Evolutionary conservation across 2,329 filamentous ascomycete species (phyloP).

Genomic region (Diplodia intermedia): DNA sequence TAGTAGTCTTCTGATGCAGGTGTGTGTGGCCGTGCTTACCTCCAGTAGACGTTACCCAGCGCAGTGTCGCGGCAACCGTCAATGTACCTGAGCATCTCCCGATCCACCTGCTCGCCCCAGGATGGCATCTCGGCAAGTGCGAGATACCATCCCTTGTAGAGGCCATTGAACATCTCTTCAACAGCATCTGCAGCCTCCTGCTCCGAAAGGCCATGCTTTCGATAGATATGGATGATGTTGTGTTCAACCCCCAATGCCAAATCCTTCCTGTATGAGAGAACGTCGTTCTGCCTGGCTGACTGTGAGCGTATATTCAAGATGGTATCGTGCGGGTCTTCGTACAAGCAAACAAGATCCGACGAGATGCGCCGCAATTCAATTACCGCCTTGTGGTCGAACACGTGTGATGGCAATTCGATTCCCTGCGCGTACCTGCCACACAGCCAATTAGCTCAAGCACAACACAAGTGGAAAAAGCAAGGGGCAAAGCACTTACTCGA

Average conservation of each 20-base stretch:
- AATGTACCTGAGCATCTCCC: slow-evolving; percentile 13
- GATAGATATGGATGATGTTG: slow-evolving; percentile 20
- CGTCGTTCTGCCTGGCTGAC: neutral
- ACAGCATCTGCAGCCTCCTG: slow-evolving; percentile 6
- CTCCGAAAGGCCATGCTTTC: neutral
- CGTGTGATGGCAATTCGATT: slow-evolving; percentile 1
- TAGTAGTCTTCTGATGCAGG: neutral
- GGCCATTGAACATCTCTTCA: neutral
- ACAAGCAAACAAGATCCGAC: slow-evolving; percentile 3
- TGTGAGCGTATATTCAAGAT: neutral
- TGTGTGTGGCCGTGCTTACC: neutral
- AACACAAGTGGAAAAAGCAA: neutral
- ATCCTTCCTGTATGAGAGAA: slow-evolving; percentile 19
- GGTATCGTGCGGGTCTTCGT: neutral
- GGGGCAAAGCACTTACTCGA: neutral
- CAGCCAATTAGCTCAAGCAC: neutral
- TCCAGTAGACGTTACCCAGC: neutral
- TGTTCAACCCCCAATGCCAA: slow-evolving; percentile 6
- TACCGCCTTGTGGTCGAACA: neutral
- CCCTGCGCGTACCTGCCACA: neutral
- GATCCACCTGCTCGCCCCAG: slow-evolving; percentile 12
- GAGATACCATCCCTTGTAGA: slow-evolving; percentile 21
- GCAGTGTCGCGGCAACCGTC: slow-evolving; percentile 1
- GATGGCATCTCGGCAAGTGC: slow-evolving; percentile 4
- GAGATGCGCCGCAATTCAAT: slow-evolving; percentile 3